Base-by-base conservation (phyloP, 2,329 filamentous ascomycete species). In the Ophiocordyceps australis region DNA sequence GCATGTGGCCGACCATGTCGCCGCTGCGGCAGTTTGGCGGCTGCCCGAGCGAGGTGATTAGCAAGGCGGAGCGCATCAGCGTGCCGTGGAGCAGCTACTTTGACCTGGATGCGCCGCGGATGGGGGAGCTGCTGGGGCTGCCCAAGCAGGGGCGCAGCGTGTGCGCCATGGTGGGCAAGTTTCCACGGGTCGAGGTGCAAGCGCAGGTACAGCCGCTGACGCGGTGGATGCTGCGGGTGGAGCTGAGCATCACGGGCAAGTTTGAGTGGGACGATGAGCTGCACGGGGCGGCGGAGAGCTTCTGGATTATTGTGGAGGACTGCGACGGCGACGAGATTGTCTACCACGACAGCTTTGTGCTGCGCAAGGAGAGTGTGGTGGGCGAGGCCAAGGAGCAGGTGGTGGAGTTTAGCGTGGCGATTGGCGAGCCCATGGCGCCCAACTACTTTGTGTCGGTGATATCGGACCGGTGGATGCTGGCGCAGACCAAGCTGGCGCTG, bases 1-100 rank as follows among this genome's bases (percentile, higher is more conserved):
- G 91, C 25, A 98, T 98, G 91, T 98, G 89, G 89, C 85, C 86
- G 10, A 95, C 86, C 5, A 98, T 95, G 89, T 81, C 82, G 20
- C 89, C 91, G 9, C 61, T 98, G 17, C 72, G 89, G 28, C 89
- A 98, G 43, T 98, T 98, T 44, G 69, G 77, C 4, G 57, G 59
- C 20, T 93, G 83, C 42, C 73, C 85, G 4, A 62, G 72, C 21
- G 86, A 95, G 30, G 80, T 95, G 27, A 59, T 95, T 25, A 74
- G 81, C 37, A 95, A 95, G 53, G 77, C 85, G 4, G 89, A 98
- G 55, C 70, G 85, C 37, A 92, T 95, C 32, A 85, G 94, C 38
- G 85, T 95, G 13, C 74, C 80, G 2, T 98, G 86, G 83, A 66
- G 63, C 32, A 91, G 69, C 47, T 98, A 94, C 54, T 94, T 95